Conservation (phyloP, 2,329 filamentous ascomycete genomes). For the Aspergillus calidoustus region DNA sequence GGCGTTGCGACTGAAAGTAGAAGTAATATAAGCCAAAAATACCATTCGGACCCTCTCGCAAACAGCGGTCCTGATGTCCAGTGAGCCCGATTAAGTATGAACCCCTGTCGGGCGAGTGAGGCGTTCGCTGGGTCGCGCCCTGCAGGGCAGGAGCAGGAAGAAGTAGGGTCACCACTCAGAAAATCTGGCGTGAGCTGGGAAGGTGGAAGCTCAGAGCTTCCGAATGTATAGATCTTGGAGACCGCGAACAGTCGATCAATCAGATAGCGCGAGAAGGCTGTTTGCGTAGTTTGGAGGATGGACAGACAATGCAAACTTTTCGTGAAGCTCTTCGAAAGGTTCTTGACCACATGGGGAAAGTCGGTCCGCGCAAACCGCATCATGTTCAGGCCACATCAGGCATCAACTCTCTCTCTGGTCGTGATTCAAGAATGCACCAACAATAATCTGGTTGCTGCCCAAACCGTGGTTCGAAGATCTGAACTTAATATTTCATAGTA, state of each 20-base stretch:
- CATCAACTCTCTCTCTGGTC: too few relatives aligned
- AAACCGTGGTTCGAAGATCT: neutral
- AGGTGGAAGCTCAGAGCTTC: slow-evolving; percentile 19
- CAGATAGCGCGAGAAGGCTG: slow-evolving; percentile 37
- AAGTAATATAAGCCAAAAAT: neutral
- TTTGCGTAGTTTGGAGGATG: slow-evolving; percentile 46
- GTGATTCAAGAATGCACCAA: neutral
- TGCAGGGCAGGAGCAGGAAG: slow-evolving; percentile 8
- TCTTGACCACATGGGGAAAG: neutral
- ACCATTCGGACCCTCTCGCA: neutral
- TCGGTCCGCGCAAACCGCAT: slow-evolving; percentile 2
- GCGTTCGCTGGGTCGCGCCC: neutral
- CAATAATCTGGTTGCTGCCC: neutral
- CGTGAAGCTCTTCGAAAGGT: neutral
- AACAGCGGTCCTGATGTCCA: neutral
- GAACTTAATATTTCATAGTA: neutral
- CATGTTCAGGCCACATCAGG: neutral
- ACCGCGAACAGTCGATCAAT: slow-evolving; percentile 28
- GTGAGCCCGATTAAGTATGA: neutral
- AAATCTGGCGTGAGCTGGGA: slow-evolving; percentile 6
- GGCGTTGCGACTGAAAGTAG: neutral
- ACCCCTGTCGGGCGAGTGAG: slow-evolving; percentile 10
- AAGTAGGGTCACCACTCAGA: neutral
- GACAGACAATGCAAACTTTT: slow-evolving; percentile 48
- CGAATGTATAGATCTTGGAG: slow-evolving; percentile 11